Conservation (phyloP, 2,329 filamentous ascomycete genomes). For the Talaromyces sp. region DNA sequence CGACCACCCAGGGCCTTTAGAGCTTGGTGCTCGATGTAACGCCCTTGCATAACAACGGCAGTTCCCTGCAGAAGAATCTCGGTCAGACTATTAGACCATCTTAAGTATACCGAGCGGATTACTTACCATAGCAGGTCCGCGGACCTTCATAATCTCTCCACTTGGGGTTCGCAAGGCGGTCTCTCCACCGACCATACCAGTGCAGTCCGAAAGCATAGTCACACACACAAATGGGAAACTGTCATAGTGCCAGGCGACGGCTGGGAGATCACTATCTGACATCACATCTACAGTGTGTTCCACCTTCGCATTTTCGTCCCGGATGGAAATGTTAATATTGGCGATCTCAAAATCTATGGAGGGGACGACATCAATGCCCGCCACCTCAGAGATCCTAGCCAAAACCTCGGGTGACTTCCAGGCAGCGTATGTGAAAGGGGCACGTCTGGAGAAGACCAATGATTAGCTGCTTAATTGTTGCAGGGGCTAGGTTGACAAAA, state of each 20-base stretch:
- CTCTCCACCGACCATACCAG: conserved; percentile 65
- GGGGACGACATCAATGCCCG: conserved; percentile 58
- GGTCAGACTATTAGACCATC: background rate
- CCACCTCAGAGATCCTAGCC: conserved; percentile 54
- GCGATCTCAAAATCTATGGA: conserved; percentile 60
- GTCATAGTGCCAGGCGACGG: conserved; percentile 66
- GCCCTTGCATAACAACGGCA: conserved; percentile 64
- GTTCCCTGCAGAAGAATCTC: conserved; percentile 17
- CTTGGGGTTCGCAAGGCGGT: conserved; percentile 60
- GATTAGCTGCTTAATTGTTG: too few relatives aligned
- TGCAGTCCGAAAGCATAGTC: conserved; percentile 67
- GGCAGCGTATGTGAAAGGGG: conserved; percentile 66
- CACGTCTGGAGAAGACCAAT: conserved; percentile 36
- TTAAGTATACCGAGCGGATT: background rate
- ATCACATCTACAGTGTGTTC: conserved; percentile 37
- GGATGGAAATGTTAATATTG: conserved; percentile 58
- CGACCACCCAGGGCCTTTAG: conserved; percentile 58
- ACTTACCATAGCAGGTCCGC: conserved; percentile 58
- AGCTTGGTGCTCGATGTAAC: conserved; percentile 66
- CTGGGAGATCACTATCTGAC: conserved; percentile 54
- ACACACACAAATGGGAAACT: conserved; percentile 71
- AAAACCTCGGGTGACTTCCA: conserved; percentile 60
- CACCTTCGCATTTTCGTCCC: conserved; percentile 48
- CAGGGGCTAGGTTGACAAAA: too few relatives aligned
- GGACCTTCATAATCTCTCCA: conserved; percentile 60